Conservation (phyloP, 441 rosid genomes). For the Hypseocharis bilobata region DNA sequence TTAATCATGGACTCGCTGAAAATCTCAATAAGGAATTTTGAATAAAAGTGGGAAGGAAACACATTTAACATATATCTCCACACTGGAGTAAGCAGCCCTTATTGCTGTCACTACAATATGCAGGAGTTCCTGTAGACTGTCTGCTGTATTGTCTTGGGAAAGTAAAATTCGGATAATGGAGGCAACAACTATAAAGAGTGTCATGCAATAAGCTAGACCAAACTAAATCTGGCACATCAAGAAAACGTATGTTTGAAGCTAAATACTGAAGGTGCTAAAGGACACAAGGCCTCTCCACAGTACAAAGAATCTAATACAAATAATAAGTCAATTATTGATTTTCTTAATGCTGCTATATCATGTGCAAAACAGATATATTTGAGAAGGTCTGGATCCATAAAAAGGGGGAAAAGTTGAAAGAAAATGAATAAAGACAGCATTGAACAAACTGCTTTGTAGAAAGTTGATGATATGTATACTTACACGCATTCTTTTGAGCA, state of each 20-base stretch:
- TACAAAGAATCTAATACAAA: no score
- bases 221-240: neutral
- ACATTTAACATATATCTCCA: no score
- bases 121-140: no score
- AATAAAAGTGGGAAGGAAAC: no score
- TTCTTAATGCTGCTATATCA: no score
- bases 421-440: neutral
- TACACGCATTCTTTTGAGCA: constrained; percentile 50
- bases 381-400: neutral
- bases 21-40: no score
- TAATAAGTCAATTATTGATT: no score
- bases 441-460: neutral
- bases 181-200: no score
- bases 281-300: neutral
- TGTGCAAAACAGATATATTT: neutral
- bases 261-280: neutral
- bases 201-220: neutral
- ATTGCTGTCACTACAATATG: no score
- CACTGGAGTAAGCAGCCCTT: no score
- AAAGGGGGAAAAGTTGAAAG: neutral
- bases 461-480: constrained; percentile 20
- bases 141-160: neutral
- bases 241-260: neutral
- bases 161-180: neutral
- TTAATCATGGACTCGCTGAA: no score